Evolutionary conservation across 805 yeast genomes (phyloP), one percentile per base, ranked within the genome.

Genomic region (Saccharomycopsis selenospora): DNA sequence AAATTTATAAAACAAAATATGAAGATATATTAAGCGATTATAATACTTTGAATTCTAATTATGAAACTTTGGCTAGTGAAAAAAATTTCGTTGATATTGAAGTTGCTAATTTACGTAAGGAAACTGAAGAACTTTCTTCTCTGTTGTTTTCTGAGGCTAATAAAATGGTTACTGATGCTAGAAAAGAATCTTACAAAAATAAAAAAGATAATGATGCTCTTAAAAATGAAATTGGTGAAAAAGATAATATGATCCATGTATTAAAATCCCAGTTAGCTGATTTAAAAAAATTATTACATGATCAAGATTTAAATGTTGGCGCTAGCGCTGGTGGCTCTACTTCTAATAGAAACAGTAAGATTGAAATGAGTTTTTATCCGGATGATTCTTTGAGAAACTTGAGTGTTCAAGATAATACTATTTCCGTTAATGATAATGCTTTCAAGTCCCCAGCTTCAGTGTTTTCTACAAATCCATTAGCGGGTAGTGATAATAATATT

Each of bases 101-200:
- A 55, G 80, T 76, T 23, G 69, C 74, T 42, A 72, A 73, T 51
- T 64, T 87, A 45, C 77, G 82, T 53, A 77, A 72, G 26, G 96
- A 87, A 61, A 85, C 87, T 27, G 93, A 85, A 60, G 95, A 86
- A 28, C 65, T 87, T 43, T 77, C 89, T 1, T 86, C 82, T 1
- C 77, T 89, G 2, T 65, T 87, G 27, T 87, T 87, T 60, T 82
- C 77, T 53, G 93, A 88, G 60, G 96, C 96, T 13, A 87, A 87
- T 60, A 72, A 73, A 45, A 85, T 86, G 86, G 96, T 87, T 3
- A 77, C 83, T 41, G 77, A 80, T 52, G 95, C 95, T 0, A 77
- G 85, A 51, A 72, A 79, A 47, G 85, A 82, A 51, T 74, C 82
- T 3, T 74, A 80, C 58, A 76, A 75, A 25, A 70, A 71, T 51